Evolutionary conservation across 257 asterid species (phyloP).

Genomic region (Ilex asprella): DNA sequence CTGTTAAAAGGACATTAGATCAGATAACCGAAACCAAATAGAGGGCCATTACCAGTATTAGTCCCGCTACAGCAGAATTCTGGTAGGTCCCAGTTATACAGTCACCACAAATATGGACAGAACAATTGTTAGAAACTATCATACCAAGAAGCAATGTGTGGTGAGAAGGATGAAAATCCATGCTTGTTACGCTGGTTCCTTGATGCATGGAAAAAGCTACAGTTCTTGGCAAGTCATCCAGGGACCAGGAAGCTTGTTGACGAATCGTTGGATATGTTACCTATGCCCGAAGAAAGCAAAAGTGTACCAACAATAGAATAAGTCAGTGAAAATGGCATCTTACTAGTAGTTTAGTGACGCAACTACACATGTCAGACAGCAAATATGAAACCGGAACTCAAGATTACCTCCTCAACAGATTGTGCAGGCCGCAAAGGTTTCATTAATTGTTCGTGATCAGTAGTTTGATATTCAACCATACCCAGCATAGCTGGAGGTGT

Average conservation of each 20-base stretch:
- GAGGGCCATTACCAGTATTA: not conserved
- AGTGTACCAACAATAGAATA: not conserved
- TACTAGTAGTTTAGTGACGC: not conserved
- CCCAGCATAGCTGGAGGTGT: conserved; percentile 94
- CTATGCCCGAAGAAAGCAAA: conserved; percentile 34
- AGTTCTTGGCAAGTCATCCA: conserved; percentile 90
- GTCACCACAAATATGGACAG: not conserved
- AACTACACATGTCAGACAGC: not conserved
- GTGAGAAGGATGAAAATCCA: conserved; percentile 94
- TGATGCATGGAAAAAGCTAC: conserved; percentile 87
- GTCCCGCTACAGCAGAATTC: not conserved
- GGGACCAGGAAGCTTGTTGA: conserved; percentile 70
- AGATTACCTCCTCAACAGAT: conserved; percentile 85
- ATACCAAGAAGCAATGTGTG: conserved; percentile 84
- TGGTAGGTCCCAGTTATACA: not conserved
- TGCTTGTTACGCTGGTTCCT: conserved; percentile 75
- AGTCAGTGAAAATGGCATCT: not conserved
- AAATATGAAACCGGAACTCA: conserved; percentile 5
- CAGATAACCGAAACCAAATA: conserved; percentile 1
- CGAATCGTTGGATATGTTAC: conserved; percentile 89
- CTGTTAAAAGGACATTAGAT: conserved; percentile 32
- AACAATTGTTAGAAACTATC: not conserved
- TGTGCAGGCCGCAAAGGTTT: conserved; percentile 90
- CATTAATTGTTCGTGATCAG: conserved; percentile 93
- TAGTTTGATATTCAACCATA: conserved; percentile 77